Evolutionary conservation across 148 eudicot genomes (phyloP), one percentile per base, ranked within the genome.

Genomic region (Euryodendron excelsum): DNA sequence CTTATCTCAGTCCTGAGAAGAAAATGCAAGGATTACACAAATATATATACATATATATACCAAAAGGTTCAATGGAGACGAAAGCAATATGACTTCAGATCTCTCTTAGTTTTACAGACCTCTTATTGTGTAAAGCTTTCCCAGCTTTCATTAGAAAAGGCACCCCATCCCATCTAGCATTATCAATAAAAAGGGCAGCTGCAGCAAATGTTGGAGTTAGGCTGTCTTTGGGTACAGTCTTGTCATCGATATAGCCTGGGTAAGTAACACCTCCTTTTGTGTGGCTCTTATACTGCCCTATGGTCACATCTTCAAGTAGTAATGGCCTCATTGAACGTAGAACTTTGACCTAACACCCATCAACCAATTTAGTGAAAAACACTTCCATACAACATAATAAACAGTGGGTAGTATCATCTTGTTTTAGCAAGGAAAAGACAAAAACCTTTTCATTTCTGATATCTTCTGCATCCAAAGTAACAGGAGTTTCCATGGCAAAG

Each of bases 401-500:
- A n/a, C n/a, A n/a, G n/a, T n/a, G n/a, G n/a, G n/a, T n/a, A 25
- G 14, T 3, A 23, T 60, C 11, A 27, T 23, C 64, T 27, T 60
- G 12, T 60, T 27, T 4, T 60, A 60, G 12, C 4, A 11, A 60
- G 15, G 18, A 34, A 69, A 58, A 50, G 12, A 45, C 1, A 27
- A 78, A 74, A 75, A 92, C 97, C 92, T 92, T 92, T 83, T 92
- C 97, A 56, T 90, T 92, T 77, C 97, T 87, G 71, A 92, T 92
- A 85, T 92, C 97, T 90, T 92, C 97, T n/a, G 87, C 97, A 77
- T 92, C 97, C 78, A 89, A 89, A 84, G 91, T 89, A 78, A 90
- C 97, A n/a, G 97, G 97, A 18, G 97, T 92, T 85, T 92, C 97
- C 97, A 92, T 92, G 77, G 97, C 97, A 84, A 92, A 92, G 48